These are phyloP conservation scores for Fusarium cicatricum DNA, from an alignment of 2,329 filamentous ascomycete genomes.

Conservation along the genomic window DNA sequence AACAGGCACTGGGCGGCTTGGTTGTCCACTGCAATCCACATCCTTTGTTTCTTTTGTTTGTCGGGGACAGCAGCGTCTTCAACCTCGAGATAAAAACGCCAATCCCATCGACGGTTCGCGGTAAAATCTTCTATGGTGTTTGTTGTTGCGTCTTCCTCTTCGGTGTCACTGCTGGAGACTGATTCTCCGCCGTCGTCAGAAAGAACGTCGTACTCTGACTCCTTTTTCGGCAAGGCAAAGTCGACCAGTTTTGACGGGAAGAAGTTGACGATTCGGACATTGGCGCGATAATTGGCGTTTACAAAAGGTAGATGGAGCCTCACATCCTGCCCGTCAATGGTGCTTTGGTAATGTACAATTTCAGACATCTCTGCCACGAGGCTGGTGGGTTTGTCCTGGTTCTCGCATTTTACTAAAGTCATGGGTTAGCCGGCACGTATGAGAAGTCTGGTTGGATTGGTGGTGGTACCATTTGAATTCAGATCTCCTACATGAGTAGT, in stretches of 20 bases:
- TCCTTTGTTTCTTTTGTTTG: constrained; percentile 51
- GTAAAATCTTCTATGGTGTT: constrained; percentile 38
- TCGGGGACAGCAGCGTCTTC: constrained; percentile 66
- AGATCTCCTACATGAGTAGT: constrained; percentile 40
- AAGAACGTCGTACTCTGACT: constrained; percentile 59
- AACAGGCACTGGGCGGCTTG: constrained; percentile 58
- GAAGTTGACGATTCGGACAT: constrained; percentile 84
- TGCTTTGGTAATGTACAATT: constrained; percentile 51
- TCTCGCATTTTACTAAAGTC: constrained; percentile 58
- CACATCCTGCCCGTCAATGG: constrained; percentile 49
- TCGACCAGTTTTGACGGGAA: constrained; percentile 74
- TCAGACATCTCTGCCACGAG: constrained; percentile 52
- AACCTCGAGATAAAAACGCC: constrained; percentile 82
- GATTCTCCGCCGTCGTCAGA: constrained; percentile 50
- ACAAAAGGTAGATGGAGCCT: constrained; percentile 71
- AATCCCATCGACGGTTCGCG: constrained; percentile 69
- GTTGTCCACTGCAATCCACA: constrained; percentile 76
- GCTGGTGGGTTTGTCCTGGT: constrained; percentile 47
- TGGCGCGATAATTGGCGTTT: constrained; percentile 73
- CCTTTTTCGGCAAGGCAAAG: constrained; percentile 64
- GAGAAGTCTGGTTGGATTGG: no score
- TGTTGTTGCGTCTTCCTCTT: constrained; percentile 22
- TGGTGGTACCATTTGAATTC: constrained; percentile 44
- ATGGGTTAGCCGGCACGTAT: constrained; percentile 13
- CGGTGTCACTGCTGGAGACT: constrained; percentile 15